Evolutionary conservation across 2,329 filamentous ascomycete genomes (phyloP), one percentile per base, ranked within the genome.

Genomic region (Fusarium verticillioides): DNA sequence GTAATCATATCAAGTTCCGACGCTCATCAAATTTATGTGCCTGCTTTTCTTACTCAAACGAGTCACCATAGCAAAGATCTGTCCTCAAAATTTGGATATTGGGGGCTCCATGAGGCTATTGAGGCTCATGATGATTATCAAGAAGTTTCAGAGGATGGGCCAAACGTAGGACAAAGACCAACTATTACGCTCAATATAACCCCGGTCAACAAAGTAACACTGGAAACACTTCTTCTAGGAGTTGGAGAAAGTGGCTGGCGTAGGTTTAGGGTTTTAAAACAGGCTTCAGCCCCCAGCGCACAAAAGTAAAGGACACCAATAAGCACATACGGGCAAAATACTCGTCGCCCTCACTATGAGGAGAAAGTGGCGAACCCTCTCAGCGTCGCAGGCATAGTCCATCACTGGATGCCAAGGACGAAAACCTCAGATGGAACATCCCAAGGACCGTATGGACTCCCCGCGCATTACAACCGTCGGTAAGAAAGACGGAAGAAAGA

Each of bases 11-110:
- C 8, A 19, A 8, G 26, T 36, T 3, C 6, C 15, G 4, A 10
- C 3, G 0, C 11, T 36, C 4, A 21, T 21, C 9, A 26, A 19
- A 52, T 23, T 5, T 11, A 2, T 4, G 4, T 4, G 2, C 18
- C 16, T 19, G 3, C 8, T 23, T 13, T 4, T 19, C n/a, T 23
- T 50, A 8, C n/a, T 32, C 47, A 23, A 4, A 34, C 7, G 19
- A 50, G 30, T 19, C 10, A 23, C 7, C 9, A n/a, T 16, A 26
- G 21, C 7, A 19, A 50, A 23, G n/a, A 53, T 37, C 8, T 26
- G 19, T 18, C 34, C 9, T 9, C 2, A 16, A 28, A 21, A 21
- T 4, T 11, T 28, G 23, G 6, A 18, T 19, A 12, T 23, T 13
- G n/a, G 30, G 16, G 11, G 16, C n/a, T 4, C 26, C 49, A 4